Percentiles rank a stretch among this genome's conserved stretches.
These are phyloP conservation scores for Kwoniella heveanensis DNA, from an alignment of 768 basidiomycete species.

Conservation along the genomic window DNA sequence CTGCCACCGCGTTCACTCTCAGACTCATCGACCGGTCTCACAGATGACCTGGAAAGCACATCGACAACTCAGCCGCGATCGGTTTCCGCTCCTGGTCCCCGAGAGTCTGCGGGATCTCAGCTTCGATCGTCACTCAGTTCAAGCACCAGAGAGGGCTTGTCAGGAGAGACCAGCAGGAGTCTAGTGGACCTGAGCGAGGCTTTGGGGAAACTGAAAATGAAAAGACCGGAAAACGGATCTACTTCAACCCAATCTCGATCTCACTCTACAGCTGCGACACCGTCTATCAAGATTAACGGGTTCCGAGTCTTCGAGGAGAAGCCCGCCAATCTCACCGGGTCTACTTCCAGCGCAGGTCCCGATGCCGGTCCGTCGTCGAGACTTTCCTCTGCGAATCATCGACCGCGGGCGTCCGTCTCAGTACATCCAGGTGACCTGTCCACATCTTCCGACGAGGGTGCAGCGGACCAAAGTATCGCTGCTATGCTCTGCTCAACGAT, in stretches of 20 bases:
- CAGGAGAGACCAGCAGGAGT: slow-evolving; percentile 30
- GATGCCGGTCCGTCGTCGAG: slow-evolving; percentile 8
- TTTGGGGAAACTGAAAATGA: slow-evolving; percentile 40
- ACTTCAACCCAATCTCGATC: not conserved
- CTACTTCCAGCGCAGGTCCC: not conserved
- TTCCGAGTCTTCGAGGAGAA: not conserved
- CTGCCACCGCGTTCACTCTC: slow-evolving; percentile 21
- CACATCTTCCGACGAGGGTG: slow-evolving; percentile 15
- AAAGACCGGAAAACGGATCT: not conserved
- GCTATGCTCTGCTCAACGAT: slow-evolving; percentile 35
- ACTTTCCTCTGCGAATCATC: slow-evolving; percentile 24
- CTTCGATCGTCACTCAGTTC: slow-evolving; percentile 24
- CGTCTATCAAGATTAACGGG: slow-evolving; percentile 1
- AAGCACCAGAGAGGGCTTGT: slow-evolving; percentile 33
- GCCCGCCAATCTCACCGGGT: slow-evolving; percentile 13
- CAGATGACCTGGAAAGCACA: slow-evolving; percentile 3
- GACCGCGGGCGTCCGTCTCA: slow-evolving; percentile 26
- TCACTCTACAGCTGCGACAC: not conserved
- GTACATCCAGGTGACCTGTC: slow-evolving; percentile 18
- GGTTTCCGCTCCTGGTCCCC: slow-evolving; percentile 39
- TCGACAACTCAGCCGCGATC: slow-evolving; percentile 24
- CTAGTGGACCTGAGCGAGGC: slow-evolving; percentile 41
- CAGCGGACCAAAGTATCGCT: slow-evolving; percentile 35
- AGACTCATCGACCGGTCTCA: slow-evolving; percentile 13
- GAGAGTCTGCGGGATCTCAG: not conserved